Percentiles rank a stretch among this genome's conserved stretches.
Conservation (phyloP, 2,329 filamentous ascomycete species). For the Botrytis fragariae region DNA sequence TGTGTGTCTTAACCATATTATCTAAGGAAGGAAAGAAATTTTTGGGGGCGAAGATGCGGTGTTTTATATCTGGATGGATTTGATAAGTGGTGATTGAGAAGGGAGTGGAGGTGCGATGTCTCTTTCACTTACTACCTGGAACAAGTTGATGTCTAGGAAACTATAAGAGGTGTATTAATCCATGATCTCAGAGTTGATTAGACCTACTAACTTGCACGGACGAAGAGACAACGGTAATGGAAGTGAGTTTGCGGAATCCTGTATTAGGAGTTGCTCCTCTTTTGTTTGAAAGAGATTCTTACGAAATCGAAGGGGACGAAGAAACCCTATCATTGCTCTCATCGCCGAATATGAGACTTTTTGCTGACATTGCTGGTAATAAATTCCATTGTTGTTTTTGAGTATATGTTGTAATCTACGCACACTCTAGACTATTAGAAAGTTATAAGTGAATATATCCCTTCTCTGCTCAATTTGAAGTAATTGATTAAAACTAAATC, state of each 20-base stretch:
- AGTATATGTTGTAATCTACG: rapidly evolving
- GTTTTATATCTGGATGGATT: background rate
- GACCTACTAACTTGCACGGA: rapidly evolving
- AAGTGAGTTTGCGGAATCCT: background rate
- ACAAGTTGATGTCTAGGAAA: background rate
- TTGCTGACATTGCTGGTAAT: too few species aligned
- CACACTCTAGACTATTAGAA: background rate
- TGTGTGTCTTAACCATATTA: background rate
- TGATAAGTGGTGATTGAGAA: background rate
- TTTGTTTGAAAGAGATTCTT: background rate
- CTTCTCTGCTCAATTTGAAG: background rate
- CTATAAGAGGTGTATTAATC: background rate
- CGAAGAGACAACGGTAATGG: rapidly evolving
- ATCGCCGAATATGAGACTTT: background rate
- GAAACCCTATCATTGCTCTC: too few species aligned
- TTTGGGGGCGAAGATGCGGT: background rate
- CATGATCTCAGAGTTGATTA: background rate
- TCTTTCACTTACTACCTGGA: background rate
- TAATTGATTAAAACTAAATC: too few species aligned
- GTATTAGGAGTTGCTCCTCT: background rate
- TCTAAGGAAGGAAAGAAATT: background rate
- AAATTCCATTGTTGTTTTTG: background rate
- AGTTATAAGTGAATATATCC: background rate
- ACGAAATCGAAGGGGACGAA: background rate
- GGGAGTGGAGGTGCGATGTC: background rate